Evolutionary conservation across 2,329 filamentous ascomycete genomes (phyloP).

Genomic region (Aspergillus thermomutatus): DNA sequence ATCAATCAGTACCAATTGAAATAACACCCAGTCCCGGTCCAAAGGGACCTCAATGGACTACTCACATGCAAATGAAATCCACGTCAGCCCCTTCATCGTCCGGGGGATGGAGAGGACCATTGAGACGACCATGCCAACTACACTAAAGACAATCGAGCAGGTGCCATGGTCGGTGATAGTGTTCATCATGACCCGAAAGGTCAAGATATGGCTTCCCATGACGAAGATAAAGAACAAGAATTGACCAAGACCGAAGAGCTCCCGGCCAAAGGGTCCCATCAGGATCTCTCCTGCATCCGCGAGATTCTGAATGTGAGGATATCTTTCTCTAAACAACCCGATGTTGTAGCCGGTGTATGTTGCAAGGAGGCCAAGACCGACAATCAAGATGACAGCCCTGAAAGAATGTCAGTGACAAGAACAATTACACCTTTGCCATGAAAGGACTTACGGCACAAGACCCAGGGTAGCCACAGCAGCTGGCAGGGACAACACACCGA

Average conservation of each 20-base stretch:
- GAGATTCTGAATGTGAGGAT: slow-evolving; percentile 63
- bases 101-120: slow-evolving; percentile 59
- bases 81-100: slow-evolving; percentile 60
- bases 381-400: slow-evolving; percentile 51
- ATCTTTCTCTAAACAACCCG: slow-evolving; percentile 53
- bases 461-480: slow-evolving; percentile 49
- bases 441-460: slow-evolving; percentile 43
- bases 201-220: slow-evolving; percentile 66
- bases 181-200: slow-evolving; percentile 66
- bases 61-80: slow-evolving; percentile 57
- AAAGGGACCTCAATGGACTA: not conserved
- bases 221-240: slow-evolving; percentile 65
- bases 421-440: not conserved
- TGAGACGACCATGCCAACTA: slow-evolving; percentile 57
- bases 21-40: not conserved
- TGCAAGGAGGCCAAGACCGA: slow-evolving; percentile 53
- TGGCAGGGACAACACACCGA: slow-evolving; percentile 54
- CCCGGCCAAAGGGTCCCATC: slow-evolving; percentile 58
- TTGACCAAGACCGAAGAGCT: slow-evolving; percentile 61
- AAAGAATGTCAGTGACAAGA: slow-evolving; percentile 3
- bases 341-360: slow-evolving; percentile 60
- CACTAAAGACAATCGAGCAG: slow-evolving; percentile 62
- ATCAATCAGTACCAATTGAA: not conserved
- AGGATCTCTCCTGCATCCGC: slow-evolving; percentile 65
- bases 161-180: slow-evolving; percentile 59